Base-by-base conservation (phyloP, 352 stramenopile genomes). In the Hyaloperonospora brassicae region DNA sequence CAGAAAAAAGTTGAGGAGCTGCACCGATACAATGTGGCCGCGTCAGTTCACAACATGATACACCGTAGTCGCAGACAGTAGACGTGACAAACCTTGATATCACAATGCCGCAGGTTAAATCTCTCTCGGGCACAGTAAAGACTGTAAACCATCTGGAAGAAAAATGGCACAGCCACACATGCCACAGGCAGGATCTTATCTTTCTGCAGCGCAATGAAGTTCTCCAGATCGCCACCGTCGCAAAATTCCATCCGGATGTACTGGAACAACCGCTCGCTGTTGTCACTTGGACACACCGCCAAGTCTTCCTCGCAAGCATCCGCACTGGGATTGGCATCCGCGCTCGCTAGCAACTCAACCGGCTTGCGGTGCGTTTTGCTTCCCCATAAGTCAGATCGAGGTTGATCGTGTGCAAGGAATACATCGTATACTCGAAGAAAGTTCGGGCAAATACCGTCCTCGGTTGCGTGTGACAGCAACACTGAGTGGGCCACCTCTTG, bases 211-310 rank as follows among this genome's bases (percentile, higher is more conserved):
- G 86, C 84, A 25, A 99, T 86, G 50, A 96, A 97, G 39, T 98
- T 79, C 75, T 99, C 96, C 9, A 98, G 63, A 68, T 99, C 96
- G 12, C 96, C 96, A 39, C 93, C 78, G 45, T 91, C 76, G 65
- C 96, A 99, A 11, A 98, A 92, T 64, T 99, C 97, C 96, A 99
- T 99, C 22, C 88, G 79, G 54, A 98, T 98, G 64, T 97, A 98
- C 73, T 98, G 96, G 60, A 84, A 98, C 27, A 89, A 48, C 2
- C 51, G 46, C 24, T 66, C 40, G 21, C 17, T 49, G 39, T 64
- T 44, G 12, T 50, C 46, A 25, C 25, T 56, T 22, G 40, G 36
- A 42, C 42, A 17, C 39, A n/a, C 27, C 22, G 27, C 5, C 45
- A 21, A 10, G 22, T 62, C 17, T 43, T 57, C 21, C n/a, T 50